Evolutionary conservation across 306 rosid genomes (phyloP), one percentile per base, ranked within the genome.

Genomic region (Astragalus membranaceus): DNA sequence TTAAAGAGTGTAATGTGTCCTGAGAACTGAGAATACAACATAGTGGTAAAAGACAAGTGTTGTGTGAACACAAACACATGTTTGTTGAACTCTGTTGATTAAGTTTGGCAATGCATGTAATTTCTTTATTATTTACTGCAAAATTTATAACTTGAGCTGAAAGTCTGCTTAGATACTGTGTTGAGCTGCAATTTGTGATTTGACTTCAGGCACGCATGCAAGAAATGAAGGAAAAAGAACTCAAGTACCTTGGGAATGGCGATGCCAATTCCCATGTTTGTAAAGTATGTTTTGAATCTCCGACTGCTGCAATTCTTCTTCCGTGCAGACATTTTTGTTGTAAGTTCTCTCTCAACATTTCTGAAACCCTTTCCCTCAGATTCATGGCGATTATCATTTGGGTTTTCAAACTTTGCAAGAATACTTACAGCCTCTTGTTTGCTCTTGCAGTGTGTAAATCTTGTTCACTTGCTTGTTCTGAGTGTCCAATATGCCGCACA

Each of bases 271-370:
- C 97, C 59, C 98, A 94, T 73, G 72, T 84, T 77, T 94, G 98
- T 80, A 94, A 94, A 94, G 97, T 94, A 75, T 94, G 98, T 79
- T 94, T 88, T 69, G 98, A 90, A 79, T 80, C 90, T 70, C 96
- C 96, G 11, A 94, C 98, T 7, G 96, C 97, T 39, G 98, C 97
- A 67, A 90, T 94, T 80, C 96, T 94, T 70, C 90, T 94, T 61
- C 98, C 98, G 33, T 94, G 98, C 81, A 89, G 98, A 35, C 98
- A 94, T 84, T 94, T 94, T 89, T 90, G 97, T 79, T 80, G 98
- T 94, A 86, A 88, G 98, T 78, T 60, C 58, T 51, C 14, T 72
- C 47, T 3, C 8, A 63, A 49, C 15, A 41, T 14, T n/a, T 47
- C 29, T 42, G 23, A 14, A 60, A 48, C 62, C 57, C 33, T 59